Percentiles rank a stretch among this genome's conserved stretches.
These are phyloP conservation scores for Fusarium pilosicola DNA, from an alignment of 2,329 filamentous ascomycete species.

Conservation along the genomic window DNA sequence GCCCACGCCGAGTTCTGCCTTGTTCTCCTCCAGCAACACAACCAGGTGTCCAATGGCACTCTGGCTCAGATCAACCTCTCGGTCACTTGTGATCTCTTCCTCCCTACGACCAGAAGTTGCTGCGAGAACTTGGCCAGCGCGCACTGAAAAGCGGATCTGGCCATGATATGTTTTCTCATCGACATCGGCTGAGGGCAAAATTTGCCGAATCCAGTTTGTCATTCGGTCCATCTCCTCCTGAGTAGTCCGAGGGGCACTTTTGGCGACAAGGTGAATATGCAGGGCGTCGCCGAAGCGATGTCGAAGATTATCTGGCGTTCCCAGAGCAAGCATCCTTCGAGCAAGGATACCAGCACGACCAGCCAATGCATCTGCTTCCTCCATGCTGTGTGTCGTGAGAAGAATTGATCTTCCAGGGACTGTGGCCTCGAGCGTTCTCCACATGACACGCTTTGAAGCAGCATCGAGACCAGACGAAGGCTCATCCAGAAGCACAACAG, in stretches of 20 bases:
- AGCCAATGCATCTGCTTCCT: constrained; percentile 91
- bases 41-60: constrained; percentile 76
- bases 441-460: constrained; percentile 91
- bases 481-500: constrained; percentile 88
- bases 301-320: constrained; percentile 77
- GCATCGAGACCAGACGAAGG: constrained; percentile 91
- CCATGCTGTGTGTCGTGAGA: constrained; percentile 94
- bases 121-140: constrained; percentile 56
- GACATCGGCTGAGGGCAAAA: constrained; percentile 72
- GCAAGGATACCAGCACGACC: constrained; percentile 87
- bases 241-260: constrained; percentile 76
- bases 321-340: constrained; percentile 84
- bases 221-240: constrained; percentile 74
- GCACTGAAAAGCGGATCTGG: constrained; percentile 85
- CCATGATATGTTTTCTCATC: constrained; percentile 84
- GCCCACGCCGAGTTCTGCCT: constrained; percentile 75
- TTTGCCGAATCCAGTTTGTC: constrained; percentile 69
- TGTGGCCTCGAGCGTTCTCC: constrained; percentile 81
- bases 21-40: constrained; percentile 76
- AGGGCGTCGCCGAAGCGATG: constrained; percentile 80
- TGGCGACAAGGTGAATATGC: constrained; percentile 83
- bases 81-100: constrained; percentile 36
- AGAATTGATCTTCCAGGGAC: constrained; percentile 83
- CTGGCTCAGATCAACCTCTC: constrained; percentile 45
- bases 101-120: constrained; percentile 34